Evolutionary conservation across 129 eudicot genomes (phyloP), one percentile per base, ranked within the genome.

Genomic region (Ambrosia trifida): DNA sequence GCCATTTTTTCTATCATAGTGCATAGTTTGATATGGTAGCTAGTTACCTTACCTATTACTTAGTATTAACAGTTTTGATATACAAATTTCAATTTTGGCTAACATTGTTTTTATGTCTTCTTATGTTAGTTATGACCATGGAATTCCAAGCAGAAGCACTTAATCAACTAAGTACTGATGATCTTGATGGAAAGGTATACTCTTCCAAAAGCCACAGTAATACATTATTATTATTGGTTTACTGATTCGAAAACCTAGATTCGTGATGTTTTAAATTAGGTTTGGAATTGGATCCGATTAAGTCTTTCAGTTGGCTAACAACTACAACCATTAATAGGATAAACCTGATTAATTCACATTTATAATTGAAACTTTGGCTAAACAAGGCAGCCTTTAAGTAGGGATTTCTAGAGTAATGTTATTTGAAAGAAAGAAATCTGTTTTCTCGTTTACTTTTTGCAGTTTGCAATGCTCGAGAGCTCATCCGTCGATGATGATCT

Each of bases 71-170:
- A 49, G 3, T 49, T n/a, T 13, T 11, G 5, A 11, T 0, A 24
- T 24, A 12, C 10, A 10, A 24, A 30, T 13, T 28, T 58, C 40
- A 58, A 9, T 28, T 58, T 58, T 30, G 11, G 40, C 40, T 72
- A 50, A 70, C 45, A 73, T 47, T 51, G 18, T 31, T 64, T 57
- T 17, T 0, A 45, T 73, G 66, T 77, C 4, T 28, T 60, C 11
- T 78, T 18, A 16, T 52, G 70, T 35, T 79, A 94, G 99, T 94
- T 49, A 7, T 94, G 93, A 91, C 89, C 14, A 90, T 94, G 97
- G 99, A 94, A 74, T 90, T 87, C 70, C 91, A 90, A 82, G 97
- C 99, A 36, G 96, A 90, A 20, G 97, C 97, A 10, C 94, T 94
- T 67, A 81, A 79, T 79, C 97, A 87, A 80, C 81, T 90, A 80